Base-by-base conservation (phyloP, 78 protist species). In the Paulinella micropora region DNA sequence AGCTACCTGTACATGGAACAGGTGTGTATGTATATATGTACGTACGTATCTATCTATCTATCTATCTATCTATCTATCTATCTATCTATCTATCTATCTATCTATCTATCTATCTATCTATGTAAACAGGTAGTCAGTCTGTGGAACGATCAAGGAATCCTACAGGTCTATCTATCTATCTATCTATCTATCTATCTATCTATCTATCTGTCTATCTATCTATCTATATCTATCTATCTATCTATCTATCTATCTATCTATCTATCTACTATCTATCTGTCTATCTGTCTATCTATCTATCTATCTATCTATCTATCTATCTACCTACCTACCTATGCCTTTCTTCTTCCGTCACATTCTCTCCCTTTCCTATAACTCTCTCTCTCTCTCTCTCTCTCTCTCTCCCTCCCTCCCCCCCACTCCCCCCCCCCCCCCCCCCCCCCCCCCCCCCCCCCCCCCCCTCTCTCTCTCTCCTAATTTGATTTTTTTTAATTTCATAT, bases 1-100 rank as follows among this genome's bases (percentile, higher is more conserved):
- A 91, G 95, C 36, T 98, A 96, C 86, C 31, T 29, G n/a, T 97
- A 96, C 90, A 94, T 97, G 97, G 98, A 97, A 89, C 92, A 92
- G 35, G 90, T 95, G 4, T 79, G 9, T 36, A 38, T 15, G 3
- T 23, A 35, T 35, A 23, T 31, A 35, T 84, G 40, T 31, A 84
- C 40, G 40, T 84, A 84, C 4, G 51, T 15, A 9, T 36, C 23
- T 84, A 9, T 38, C 6, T 6, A 31, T 23, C 6, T 31, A 6
- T 35, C 4, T 15, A 84, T 51, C 6, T 51, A 51, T 15, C 73
- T 51, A 51, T 51, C 6, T 51, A 51, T 51, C 15, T 51, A 51
- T 51, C 6, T 15, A 51, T 51, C 32, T 51, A 51, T 51, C 6
- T 51, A 51, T 51, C 6, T 51, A 51, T 51, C 6, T 51, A 51